phyloP scores from a whole-genome alignment of 2,329 filamentous ascomycete genomes.

The Monilinia fructicola region DNA sequence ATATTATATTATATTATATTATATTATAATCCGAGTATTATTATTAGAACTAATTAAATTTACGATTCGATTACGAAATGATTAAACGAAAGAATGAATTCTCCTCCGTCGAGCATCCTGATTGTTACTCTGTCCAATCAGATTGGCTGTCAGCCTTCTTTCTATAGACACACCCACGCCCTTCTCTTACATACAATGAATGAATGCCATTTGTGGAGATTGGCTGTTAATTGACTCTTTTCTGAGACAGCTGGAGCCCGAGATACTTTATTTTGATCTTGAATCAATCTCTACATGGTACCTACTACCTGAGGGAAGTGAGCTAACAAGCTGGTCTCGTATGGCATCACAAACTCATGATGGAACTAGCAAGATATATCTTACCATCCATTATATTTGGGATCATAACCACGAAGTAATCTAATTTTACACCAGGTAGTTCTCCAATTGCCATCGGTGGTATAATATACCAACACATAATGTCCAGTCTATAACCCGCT shows the following conservation, averaged over 20 bases:
- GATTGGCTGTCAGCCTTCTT: background rate
- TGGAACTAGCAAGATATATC: background rate
- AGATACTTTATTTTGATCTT: too few relatives aligned
- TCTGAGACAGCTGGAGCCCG: background rate
- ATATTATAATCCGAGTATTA: too few relatives aligned
- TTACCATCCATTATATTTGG: conserved; percentile 8
- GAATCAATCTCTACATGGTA: too few relatives aligned
- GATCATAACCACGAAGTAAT: background rate
- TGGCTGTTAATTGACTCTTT: background rate
- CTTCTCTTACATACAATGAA: background rate
- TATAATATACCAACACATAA: conserved; percentile 7
- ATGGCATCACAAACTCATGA: too few relatives aligned
- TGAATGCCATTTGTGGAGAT: conserved; percentile 2
- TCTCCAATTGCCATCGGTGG: background rate
- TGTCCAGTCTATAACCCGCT: conserved; percentile 11
- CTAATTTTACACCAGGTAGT: conserved; percentile 13
- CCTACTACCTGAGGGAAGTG: too few relatives aligned
- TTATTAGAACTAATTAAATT: too few relatives aligned
- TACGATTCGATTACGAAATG: background rate
- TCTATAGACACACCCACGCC: background rate
- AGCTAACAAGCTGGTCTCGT: too few relatives aligned
- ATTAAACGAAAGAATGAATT: background rate
- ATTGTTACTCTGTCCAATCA: background rate
- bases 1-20: too few relatives aligned
- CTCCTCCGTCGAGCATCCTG: too few relatives aligned